Evolutionary conservation across 768 basidiomycete species (phyloP), one percentile per base, ranked within the genome.

Genomic region (Paxillus ammoniavirescens): DNA sequence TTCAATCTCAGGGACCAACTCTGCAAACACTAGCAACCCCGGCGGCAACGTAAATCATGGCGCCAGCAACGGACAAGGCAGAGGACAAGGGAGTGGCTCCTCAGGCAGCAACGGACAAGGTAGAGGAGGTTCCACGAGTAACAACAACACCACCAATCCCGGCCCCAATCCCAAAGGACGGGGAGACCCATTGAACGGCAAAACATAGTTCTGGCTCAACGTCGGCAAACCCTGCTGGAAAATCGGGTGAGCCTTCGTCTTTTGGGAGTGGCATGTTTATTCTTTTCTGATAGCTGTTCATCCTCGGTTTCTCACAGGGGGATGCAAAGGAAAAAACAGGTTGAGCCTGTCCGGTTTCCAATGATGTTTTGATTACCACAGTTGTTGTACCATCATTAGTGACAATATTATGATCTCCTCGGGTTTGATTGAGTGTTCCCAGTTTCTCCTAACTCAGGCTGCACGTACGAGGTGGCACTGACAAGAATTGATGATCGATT

Each of bases 191-290:
- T 0, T 44, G 14, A 54, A 50, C 44, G 0, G 0, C 18, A 48
- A 41, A 4, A 56, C 52, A 36, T 35, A 0, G 9, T n/a, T 7
- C 35, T 42, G 21, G 53, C 12, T 21, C 43, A 5, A 3, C 47
- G 1, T 42, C 60, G 23, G 36, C 54, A 2, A 40, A 36, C 43
- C 15, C 57, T 31, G 49, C 33, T 41, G 51, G 55, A 57, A 61
- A 62, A 61, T 42, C 1, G 68, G 68, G 68, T 69, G 62, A 69
- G 68, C 70, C 56, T 68, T 72, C 53, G 31, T 60, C 64, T 57
- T 50, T 49, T 68, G 70, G 66, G 58, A 71, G 65, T 69, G 9
- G 10, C 45, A 51, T 26, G 38, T 47, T 40, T 45, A 37, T 42
- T 55, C 30, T 53, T 42, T 65, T 70, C 68, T 69, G 50, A 69